phyloP scores from a whole-genome alignment of 352 stramenopile species.

The Globisporangium orthogonon region DNA sequence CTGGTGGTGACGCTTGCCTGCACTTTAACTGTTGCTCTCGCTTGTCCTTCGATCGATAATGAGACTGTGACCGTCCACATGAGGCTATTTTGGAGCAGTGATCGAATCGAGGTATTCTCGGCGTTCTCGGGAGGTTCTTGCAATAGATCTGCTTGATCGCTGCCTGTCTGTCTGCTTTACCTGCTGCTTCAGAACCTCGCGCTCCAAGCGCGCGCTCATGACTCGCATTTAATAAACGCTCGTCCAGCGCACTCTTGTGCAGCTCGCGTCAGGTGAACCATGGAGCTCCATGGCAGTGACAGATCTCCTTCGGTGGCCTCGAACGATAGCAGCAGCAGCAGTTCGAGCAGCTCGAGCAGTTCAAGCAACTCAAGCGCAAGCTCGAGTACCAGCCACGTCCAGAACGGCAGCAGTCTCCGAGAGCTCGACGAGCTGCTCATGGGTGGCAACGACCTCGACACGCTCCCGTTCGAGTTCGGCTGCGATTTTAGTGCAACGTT shows the following conservation, averaged over 20 bases:
- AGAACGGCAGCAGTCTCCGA: constrained; percentile 14
- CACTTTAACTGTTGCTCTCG: no score
- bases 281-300: constrained; percentile 4
- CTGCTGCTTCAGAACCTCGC: neutral
- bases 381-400: neutral
- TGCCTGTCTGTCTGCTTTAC: neutral
- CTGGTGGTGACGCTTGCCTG: no score
- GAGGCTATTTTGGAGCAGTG: no score
- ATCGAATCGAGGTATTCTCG: no score
- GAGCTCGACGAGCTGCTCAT: constrained; percentile 34
- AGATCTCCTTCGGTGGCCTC: neutral
- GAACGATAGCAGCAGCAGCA: constrained; percentile 1
- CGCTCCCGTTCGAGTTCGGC: constrained; percentile 32
- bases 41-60: no score
- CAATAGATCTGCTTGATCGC: neutral
- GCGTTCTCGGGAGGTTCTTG: no score
- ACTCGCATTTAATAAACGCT: constrained; percentile 9
- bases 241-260: neutral
- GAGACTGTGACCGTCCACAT: no score
- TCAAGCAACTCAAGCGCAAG: neutral
- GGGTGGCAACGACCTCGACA: constrained; percentile 20
- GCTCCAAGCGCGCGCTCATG: neutral
- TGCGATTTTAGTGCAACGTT: constrained; percentile 34
- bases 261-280: neutral
- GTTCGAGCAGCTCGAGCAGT: neutral